These are phyloP conservation scores for Apiotrichum sp. DNA, from an alignment of 1,284 basidiomycete genomes.

Conservation along the genomic window DNA sequence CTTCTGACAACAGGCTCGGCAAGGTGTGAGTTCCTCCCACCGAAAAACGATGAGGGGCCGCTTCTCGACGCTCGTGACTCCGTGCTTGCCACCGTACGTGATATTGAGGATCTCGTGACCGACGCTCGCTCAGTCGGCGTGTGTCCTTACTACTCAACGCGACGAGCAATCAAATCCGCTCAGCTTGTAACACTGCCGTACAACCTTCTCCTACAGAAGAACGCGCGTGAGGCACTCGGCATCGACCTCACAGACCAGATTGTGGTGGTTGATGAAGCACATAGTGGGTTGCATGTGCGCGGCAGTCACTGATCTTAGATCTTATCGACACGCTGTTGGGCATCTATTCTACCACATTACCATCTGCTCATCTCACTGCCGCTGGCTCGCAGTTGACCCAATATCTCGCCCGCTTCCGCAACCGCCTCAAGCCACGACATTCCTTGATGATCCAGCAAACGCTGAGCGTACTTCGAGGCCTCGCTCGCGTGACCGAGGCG, in stretches of 20 bases:
- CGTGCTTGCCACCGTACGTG: conserved; percentile 77
- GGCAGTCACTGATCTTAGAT: conserved; percentile 51
- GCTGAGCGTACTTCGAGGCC: conserved; percentile 48
- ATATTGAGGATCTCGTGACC: conserved; percentile 85
- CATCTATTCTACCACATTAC: conserved; percentile 69
- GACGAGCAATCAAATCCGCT: conserved; percentile 79
- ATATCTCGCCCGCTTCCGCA: conserved; percentile 51
- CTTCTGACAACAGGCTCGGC: conserved; percentile 48
- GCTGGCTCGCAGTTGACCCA: not conserved
- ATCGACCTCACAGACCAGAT: conserved; percentile 77
- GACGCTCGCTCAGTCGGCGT: conserved; percentile 62
- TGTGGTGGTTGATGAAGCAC: conserved; percentile 91
- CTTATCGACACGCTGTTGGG: conserved; percentile 81
- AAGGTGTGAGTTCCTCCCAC: conserved; percentile 74
- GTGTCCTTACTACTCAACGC: conserved; percentile 91
- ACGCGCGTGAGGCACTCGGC: conserved; percentile 76
- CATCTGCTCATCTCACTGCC: conserved; percentile 24
- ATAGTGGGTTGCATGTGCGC: conserved; percentile 58
- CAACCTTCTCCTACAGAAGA: conserved; percentile 79
- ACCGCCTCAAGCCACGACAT: conserved; percentile 34
- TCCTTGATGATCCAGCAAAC: conserved; percentile 1
- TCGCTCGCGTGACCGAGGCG: conserved; percentile 55
- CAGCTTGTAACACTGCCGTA: conserved; percentile 90
- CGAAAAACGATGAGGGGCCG: conserved; percentile 60
- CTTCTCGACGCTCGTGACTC: conserved; percentile 86